Evolutionary conservation across 179 eudicot genomes (phyloP), one percentile per base, ranked within the genome.

Genomic region (Carnegiea gigantea): DNA sequence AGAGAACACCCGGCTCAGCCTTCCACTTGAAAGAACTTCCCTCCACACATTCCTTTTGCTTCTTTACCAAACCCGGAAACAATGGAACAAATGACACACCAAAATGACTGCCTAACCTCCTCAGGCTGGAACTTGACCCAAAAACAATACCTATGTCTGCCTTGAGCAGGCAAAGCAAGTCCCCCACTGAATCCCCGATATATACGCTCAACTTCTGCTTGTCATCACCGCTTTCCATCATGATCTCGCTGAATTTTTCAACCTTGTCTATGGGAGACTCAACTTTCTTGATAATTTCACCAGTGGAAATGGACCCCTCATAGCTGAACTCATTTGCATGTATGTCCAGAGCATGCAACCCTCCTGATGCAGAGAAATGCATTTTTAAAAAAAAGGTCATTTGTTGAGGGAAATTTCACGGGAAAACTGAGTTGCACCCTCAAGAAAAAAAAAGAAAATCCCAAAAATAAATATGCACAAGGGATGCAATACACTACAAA

Each of bases 121-220:
- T 88, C 60, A 95, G 87, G 86, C 97, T 95, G 73, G 91, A 67
- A 80, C 97, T 95, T 76, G 95, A 89, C 24, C 98, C 95, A 3
- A 93, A 79, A 48, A 93, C 98, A 40, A 95, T 90, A 20, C 98
- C 98, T 54, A 95, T 83, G 83, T 95, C 98, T 17, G 97, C 98
- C 87, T 89, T 83, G 9, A 95, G 98, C 73, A 95, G 88, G 82
- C 98, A 95, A 75, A 95, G 97, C 84, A 95, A 85, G 86, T 95
- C 98, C n/a, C 98, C 97, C 75, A 95, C 89, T n/a, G 98, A 93
- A 84, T 95, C 97, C 70, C 98, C 98, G 6, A 95, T 88, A 79
- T 93, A 93, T 64, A 95, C 90, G 8, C 91, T 90, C 46, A 94
- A 75, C 30, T 79, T 89, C 83, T 84, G 88, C 82, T 81, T 90